Evolutionary conservation across 768 basidiomycete genomes (phyloP), one percentile per base, ranked within the genome.

Genomic region (Collybia nuda): DNA sequence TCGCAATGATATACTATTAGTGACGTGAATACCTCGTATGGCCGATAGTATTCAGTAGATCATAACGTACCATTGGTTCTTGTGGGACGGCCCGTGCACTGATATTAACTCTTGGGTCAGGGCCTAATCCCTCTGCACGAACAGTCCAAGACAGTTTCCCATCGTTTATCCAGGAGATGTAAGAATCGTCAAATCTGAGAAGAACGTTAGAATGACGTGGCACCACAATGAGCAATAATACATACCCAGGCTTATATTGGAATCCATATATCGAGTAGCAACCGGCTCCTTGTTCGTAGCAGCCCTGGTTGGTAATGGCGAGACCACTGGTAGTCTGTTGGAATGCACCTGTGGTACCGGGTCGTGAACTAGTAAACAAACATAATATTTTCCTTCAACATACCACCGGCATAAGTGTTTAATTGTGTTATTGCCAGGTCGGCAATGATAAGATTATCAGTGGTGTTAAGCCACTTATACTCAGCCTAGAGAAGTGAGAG

Each of bases 281-380:
- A 14, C 61, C 61, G 4, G 47, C 53, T 2, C 48, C 54, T 3
- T 62, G 52, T 66, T 82, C 80, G 62, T 92, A 93, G 63, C 88
- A 89, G 28, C 69, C 54, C 58, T 79, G 81, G 59, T 91, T 74
- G 4, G 86, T 86, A 1, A 66, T 54, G 0, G 82, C 76, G 7
- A 91, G 69, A 8, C 78, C 84, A 17, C 87, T 90, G 2, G 86
- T 84, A 17, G 87, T 84, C 65, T 91, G 86, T 60, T 92, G 90
- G 56, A 78, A 79, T 6, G 72, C 77, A 57, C 80, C 80, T 35
- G 81, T 32, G 15, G 17, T 5, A 11, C 11, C 12, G 22, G 9
- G 15, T 28, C 21, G 15, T 17, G 39, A 9, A 19, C 6, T 26
- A 1, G 44, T 22, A 11, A 39, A 77, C 82, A 0, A 72, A 74